Evolutionary conservation across 2,329 filamentous ascomycete genomes (phyloP).

Genomic region (Penicillium verrucosum): DNA sequence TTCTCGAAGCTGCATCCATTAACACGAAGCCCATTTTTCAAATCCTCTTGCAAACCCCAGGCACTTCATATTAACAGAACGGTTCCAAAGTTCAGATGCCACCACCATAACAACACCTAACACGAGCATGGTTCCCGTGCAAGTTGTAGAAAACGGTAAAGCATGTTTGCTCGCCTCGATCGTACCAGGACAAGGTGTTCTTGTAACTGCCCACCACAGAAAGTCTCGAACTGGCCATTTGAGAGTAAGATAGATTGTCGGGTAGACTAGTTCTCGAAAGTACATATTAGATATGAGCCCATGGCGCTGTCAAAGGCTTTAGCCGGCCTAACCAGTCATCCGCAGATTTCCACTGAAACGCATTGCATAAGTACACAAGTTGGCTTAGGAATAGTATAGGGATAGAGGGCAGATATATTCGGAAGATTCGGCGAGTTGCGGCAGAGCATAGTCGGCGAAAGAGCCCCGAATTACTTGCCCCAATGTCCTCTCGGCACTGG

Average conservation of each 20-base stretch:
- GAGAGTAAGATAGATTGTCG: background rate
- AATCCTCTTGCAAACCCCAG: background rate
- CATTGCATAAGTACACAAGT: background rate
- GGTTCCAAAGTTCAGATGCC: background rate
- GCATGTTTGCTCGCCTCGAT: background rate
- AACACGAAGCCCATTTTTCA: background rate
- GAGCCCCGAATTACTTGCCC: background rate
- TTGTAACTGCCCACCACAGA: background rate
- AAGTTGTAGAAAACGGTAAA: background rate
- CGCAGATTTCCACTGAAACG: background rate
- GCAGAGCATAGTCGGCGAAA: background rate
- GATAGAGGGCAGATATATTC: background rate
- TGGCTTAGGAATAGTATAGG: background rate
- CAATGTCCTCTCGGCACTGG: background rate
- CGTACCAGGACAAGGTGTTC: background rate
- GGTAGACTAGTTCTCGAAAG: background rate
- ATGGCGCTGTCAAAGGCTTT: background rate
- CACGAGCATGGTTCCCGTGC: background rate
- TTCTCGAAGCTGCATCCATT: background rate
- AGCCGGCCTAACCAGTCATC: background rate
- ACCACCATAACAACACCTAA: background rate
- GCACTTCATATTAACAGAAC: background rate
- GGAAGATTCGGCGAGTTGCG: slow-evolving; percentile 2
- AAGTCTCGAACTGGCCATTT: slow-evolving; percentile 1
- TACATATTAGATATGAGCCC: background rate